A percentile compares a stretch with the other conserved stretches of the same genome.
These are phyloP conservation scores for Acer saccharum DNA, from an alignment of 345 rosid genomes.

Conservation along the genomic window DNA sequence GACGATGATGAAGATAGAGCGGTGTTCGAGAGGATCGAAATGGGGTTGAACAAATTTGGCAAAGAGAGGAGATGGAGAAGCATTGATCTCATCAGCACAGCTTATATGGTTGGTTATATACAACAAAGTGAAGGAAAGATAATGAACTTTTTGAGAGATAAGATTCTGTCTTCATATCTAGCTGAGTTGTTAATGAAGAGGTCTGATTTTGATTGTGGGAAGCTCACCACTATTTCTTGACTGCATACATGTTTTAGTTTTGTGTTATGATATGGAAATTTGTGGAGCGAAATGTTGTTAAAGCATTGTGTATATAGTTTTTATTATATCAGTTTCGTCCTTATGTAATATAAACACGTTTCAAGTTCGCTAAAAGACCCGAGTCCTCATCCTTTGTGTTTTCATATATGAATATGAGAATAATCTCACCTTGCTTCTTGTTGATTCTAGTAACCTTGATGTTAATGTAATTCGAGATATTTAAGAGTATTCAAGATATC, in stretches of 20 bases:
- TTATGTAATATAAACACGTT: too few species aligned
- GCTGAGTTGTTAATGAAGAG: constrained; percentile 34
- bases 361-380: too few species aligned
- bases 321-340: too few species aligned
- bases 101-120: constrained; percentile 51
- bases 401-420: too few species aligned
- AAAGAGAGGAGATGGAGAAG: constrained; percentile 72
- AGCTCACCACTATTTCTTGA: constrained; percentile 11
- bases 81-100: constrained; percentile 49
- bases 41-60: constrained; percentile 47
- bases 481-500: too few species aligned
- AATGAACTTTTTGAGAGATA: constrained; percentile 45
- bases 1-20: constrained; percentile 36
- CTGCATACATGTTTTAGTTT: not conserved
- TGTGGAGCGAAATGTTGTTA: too few species aligned
- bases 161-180: constrained; percentile 30
- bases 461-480: too few species aligned
- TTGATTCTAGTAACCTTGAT: too few species aligned
- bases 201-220: constrained; percentile 56
- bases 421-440: too few species aligned
- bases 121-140: constrained; percentile 45
- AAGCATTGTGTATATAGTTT: too few species aligned
- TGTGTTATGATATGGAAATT: too few species aligned
- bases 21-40: constrained; percentile 37
- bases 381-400: too few species aligned